Percentiles rank a stretch among this genome's conserved stretches.
Evolutionary conservation across 805 yeast species (phyloP).

Genomic region (Metschnikowia proteae): DNA sequence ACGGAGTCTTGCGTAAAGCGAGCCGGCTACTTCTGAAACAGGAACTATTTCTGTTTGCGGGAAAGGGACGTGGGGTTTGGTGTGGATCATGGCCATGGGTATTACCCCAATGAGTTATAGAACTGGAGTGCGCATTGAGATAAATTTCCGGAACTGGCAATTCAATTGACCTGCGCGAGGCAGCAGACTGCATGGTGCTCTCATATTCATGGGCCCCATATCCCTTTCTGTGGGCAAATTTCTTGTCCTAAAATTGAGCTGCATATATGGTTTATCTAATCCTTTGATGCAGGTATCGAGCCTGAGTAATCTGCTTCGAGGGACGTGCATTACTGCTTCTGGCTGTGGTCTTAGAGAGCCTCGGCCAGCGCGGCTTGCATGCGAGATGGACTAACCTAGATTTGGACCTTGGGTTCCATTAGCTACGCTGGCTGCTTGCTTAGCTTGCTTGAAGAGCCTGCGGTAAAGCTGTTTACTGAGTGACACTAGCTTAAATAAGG

Average conservation of each 20-base stretch:
- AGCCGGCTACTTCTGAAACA: neutral
- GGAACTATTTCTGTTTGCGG: constrained; percentile 4
- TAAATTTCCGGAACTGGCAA: constrained; percentile 1
- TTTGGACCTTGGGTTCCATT: too few species aligned
- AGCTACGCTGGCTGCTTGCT: too few species aligned
- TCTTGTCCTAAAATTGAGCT: neutral
- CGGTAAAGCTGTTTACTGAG: too few species aligned
- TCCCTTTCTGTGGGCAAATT: neutral
- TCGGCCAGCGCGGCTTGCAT: neutral
- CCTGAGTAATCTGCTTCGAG: neutral
- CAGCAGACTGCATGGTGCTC: neutral
- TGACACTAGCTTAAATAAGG: too few species aligned
- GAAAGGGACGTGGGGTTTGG: constrained; percentile 1
- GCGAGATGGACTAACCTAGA: neutral
- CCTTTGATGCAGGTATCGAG: neutral
- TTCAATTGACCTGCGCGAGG: neutral
- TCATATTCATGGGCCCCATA: neutral
- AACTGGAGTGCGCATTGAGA: constrained; percentile 3
- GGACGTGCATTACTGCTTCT: neutral
- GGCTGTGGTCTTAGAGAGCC: neutral
- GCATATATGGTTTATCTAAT: neutral
- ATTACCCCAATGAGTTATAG: constrained; percentile 4
- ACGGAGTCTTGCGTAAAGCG: neutral
- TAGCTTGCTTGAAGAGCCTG: too few species aligned
- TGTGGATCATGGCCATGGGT: neutral